Evolutionary conservation across 1,139 yeast genomes (phyloP).

Genomic region (Geotrichum aggregatum): DNA sequence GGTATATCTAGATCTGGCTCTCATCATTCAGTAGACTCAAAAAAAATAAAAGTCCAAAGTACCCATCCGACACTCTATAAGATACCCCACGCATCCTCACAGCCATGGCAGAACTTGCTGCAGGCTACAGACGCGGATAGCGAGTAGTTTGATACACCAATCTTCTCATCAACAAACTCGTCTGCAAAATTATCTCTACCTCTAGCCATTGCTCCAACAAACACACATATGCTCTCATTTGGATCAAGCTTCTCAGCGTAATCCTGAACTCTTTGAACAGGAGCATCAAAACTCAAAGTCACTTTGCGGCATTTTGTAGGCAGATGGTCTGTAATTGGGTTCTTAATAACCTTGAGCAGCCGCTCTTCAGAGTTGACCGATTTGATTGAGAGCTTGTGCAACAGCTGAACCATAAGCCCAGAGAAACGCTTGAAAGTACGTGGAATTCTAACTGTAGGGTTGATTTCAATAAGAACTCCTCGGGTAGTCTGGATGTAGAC

Average conservation of each 20-base stretch:
- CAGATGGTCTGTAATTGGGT: conserved; percentile 93
- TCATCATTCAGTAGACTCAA: too few relatives aligned
- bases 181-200: conserved; percentile 97
- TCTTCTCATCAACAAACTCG: conserved; percentile 92
- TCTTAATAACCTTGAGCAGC: conserved; percentile 86
- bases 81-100: conserved; percentile 96
- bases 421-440: conserved; percentile 96
- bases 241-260: conserved; percentile 74
- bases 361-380: conserved; percentile 94
- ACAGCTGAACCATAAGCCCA: conserved; percentile 93
- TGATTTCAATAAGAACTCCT: conserved; percentile 90
- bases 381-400: conserved; percentile 87
- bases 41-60: too few relatives aligned
- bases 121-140: conserved; percentile 97
- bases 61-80: conserved; percentile 43
- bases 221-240: conserved; percentile 93
- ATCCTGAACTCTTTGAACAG: conserved; percentile 81
- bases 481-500: conserved; percentile 94
- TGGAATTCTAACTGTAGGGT: conserved; percentile 94
- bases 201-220: conserved; percentile 98
- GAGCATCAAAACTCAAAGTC: conserved; percentile 91
- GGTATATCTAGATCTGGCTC: too few relatives aligned
- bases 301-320: conserved; percentile 94
- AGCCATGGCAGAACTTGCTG: conserved; percentile 95
- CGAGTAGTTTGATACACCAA: conserved; percentile 92